phyloP scores from a whole-genome alignment of 345 rosid species.

The Boechera stricta region DNA sequence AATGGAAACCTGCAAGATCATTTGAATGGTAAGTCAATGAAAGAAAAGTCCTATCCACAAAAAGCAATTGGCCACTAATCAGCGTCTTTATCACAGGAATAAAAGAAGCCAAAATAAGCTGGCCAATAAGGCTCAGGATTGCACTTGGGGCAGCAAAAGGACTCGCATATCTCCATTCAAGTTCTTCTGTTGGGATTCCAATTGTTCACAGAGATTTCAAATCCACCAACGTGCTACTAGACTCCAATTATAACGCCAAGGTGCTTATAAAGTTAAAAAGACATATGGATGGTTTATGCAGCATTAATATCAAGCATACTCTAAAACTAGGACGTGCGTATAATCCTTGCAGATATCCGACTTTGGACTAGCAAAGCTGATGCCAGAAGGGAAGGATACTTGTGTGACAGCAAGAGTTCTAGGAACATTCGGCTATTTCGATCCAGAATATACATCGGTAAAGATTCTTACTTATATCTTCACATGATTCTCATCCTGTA shows the following conservation, averaged over 20 bases:
- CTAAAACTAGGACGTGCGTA: conserved; percentile 35
- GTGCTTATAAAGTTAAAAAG: conserved; percentile 42
- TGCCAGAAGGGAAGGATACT: conserved; percentile 92
- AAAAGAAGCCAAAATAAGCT: conserved; percentile 78
- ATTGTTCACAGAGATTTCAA: conserved; percentile 96
- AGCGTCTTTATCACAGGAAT: conserved; percentile 55
- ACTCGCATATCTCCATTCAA: conserved; percentile 95
- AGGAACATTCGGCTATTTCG: conserved; percentile 97
- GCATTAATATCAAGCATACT: neutral
- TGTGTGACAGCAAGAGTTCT: conserved; percentile 90
- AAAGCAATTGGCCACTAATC: conserved; percentile 11
- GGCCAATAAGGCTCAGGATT: conserved; percentile 81
- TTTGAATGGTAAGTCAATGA: conserved; percentile 67
- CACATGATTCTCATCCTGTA: conserved; percentile 12
- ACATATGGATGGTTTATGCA: conserved; percentile 6
- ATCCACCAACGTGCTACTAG: conserved; percentile 86
- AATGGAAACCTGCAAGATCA: conserved; percentile 98
- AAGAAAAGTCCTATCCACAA: conserved; percentile 18
- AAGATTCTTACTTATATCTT: conserved; percentile 23
- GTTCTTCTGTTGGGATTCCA: conserved; percentile 81
- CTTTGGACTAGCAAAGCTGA: conserved; percentile 93
- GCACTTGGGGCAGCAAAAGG: conserved; percentile 94
- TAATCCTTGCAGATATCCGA: conserved; percentile 72
- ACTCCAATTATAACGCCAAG: conserved; percentile 80
- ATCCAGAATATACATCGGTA: conserved; percentile 97